Percentiles rank a stretch among this genome's conserved stretches.
Evolutionary conservation across 306 rosid genomes (phyloP).

Genomic region (Prunus mume): DNA sequence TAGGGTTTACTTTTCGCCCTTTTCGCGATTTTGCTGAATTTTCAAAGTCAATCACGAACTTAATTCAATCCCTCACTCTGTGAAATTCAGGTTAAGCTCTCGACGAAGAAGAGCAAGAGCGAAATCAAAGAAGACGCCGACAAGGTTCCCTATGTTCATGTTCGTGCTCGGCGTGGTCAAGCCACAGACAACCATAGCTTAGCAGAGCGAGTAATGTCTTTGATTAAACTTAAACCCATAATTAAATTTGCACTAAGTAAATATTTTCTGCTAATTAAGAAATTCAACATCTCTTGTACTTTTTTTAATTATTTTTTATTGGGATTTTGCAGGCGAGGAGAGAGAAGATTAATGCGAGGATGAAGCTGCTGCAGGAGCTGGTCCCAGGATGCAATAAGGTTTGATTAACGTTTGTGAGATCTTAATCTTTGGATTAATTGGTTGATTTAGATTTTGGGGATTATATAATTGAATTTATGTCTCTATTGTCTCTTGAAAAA

Average conservation of each 20-base stretch:
- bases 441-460: conserved; percentile 35
- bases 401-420: conserved; percentile 32
- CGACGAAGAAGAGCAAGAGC: conserved; percentile 64
- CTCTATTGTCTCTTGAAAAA: conserved; percentile 44
- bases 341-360: conserved; percentile 97
- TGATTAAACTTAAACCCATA: conserved; percentile 21
- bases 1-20: conserved; percentile 21
- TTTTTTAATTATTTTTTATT: not conserved
- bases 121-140: conserved; percentile 58
- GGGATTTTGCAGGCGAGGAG: conserved; percentile 75
- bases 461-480: conserved; percentile 27
- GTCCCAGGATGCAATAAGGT: conserved; percentile 99
- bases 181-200: conserved; percentile 98
- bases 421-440: conserved; percentile 28
- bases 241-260: conserved; percentile 4
- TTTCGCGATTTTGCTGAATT: conserved; percentile 22
- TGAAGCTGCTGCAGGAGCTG: conserved; percentile 94
- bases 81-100: conserved; percentile 59
- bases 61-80: conserved; percentile 2
- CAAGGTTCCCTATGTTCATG: conserved; percentile 87
- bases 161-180: conserved; percentile 97
- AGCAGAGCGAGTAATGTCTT: conserved; percentile 83
- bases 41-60: not conserved
- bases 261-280: not conserved
- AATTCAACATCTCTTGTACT: not conserved